Conservation (phyloP, 2,329 filamentous ascomycete species). For the Pleomassaria siparia region DNA sequence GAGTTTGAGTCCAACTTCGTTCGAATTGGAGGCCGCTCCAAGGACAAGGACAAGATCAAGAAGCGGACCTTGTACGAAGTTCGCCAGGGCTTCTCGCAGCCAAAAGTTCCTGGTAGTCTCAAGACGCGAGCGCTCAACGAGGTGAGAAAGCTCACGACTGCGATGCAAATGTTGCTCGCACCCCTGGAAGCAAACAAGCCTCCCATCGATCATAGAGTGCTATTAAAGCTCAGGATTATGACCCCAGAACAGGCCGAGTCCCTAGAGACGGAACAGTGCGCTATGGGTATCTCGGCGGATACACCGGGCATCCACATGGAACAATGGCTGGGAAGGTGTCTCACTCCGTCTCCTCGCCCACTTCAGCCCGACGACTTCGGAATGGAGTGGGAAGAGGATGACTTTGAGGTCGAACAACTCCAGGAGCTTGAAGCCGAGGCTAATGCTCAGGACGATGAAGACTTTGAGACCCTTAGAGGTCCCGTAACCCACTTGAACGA, state of each 20-base stretch:
- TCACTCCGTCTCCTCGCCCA: conserved; percentile 48
- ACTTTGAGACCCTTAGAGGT: conserved; percentile 44
- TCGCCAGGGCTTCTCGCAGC: conserved; percentile 34
- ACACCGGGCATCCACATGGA: conserved; percentile 45
- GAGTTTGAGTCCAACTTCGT: conserved; percentile 64
- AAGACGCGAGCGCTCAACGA: conserved; percentile 43
- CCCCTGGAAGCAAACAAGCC: conserved; percentile 19
- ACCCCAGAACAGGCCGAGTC: conserved; percentile 64
- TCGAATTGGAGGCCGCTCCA: conserved; percentile 69
- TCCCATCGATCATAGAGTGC: conserved; percentile 54
- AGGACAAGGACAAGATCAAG: conserved; percentile 63
- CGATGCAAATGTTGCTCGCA: conserved; percentile 26
- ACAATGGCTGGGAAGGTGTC: conserved; percentile 60
- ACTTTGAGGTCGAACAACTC: conserved; percentile 62
- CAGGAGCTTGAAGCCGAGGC: conserved; percentile 63
- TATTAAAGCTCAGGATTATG: conserved; percentile 61
- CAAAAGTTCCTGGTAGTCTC: conserved; percentile 40
- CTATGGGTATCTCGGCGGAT: conserved; percentile 40
- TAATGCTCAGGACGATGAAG: conserved; percentile 55
- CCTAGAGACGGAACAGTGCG: conserved; percentile 53
- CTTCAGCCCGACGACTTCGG: conserved; percentile 53
- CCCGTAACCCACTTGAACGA: conserved; percentile 37
- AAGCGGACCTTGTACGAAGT: conserved; percentile 68
- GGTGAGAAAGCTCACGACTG: conserved; percentile 40
- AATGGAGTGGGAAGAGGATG: conserved; percentile 60